These are phyloP conservation scores for Starmerella khaoyaiensis DNA, from an alignment of 805 yeast genomes.

Conservation along the genomic window DNA sequence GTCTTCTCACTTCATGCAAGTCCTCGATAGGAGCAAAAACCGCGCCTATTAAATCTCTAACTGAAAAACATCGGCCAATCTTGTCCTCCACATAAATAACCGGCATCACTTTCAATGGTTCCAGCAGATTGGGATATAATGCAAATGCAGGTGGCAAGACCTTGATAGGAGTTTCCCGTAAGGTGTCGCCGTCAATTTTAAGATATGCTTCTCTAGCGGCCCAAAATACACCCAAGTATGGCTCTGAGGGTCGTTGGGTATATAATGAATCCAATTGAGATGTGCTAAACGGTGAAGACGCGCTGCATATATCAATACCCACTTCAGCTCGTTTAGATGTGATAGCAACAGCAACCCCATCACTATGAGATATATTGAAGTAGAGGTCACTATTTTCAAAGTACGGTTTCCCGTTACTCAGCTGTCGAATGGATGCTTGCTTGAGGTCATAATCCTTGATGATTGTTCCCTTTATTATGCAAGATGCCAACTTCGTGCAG, in stretches of 20 bases:
- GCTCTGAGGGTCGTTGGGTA: constrained; percentile 2
- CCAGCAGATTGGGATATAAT: constrained; percentile 11
- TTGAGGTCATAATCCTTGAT: constrained; percentile 6
- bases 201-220: constrained; percentile 23
- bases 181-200: constrained; percentile 19
- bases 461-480: constrained; percentile 12
- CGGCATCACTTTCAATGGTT: constrained; percentile 12
- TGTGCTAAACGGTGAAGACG: constrained; percentile 10
- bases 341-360: constrained; percentile 13
- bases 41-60: constrained; percentile 13
- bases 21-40: constrained; percentile 12
- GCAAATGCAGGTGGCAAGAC: constrained; percentile 12
- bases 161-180: constrained; percentile 9
- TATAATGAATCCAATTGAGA: constrained; percentile 11
- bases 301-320: constrained; percentile 20
- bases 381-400: constrained; percentile 7
- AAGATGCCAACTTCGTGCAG: constrained; percentile 13
- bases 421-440: neutral
- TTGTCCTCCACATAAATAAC: constrained; percentile 13
- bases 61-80: constrained; percentile 12
- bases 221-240: constrained; percentile 17
- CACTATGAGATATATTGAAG: constrained; percentile 19
- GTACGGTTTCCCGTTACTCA: constrained; percentile 16
- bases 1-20: constrained; percentile 7
- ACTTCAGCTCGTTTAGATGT: constrained; percentile 12